Evolutionary conservation across 371 early-diverging fungal genomes (phyloP).

Genomic region (Mucor indicus): DNA sequence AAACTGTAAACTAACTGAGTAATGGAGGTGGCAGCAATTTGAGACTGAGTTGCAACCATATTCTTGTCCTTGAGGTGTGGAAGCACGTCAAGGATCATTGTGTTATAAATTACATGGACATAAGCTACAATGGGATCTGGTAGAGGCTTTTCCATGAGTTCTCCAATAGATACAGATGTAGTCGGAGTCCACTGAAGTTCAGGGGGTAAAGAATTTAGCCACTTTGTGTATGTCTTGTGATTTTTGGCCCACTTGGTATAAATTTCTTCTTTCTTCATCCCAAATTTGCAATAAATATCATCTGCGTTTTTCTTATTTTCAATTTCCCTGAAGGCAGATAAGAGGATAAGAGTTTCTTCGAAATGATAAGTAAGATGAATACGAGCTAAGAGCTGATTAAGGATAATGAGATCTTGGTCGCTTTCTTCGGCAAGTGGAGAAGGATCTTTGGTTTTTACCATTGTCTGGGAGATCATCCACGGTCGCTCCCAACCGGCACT

Average conservation of each 20-base stretch:
- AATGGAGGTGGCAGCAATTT: constrained; percentile 27
- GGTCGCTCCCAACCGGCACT: constrained; percentile 34
- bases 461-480: constrained; percentile 24
- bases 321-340: constrained; percentile 1
- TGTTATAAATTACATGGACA: constrained; percentile 25
- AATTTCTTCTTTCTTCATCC: not conserved
- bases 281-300: not conserved
- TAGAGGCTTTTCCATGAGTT: constrained; percentile 22
- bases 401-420: constrained; percentile 4
- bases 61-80: too few relatives aligned
- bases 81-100: constrained; percentile 15
- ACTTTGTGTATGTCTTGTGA: not conserved
- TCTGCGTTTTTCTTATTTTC: not conserved
- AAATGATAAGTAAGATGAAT: too few relatives aligned
- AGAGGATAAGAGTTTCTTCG: constrained; percentile 3
- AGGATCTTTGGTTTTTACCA: constrained; percentile 9
- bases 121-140: constrained; percentile 21
- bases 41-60: constrained; percentile 18
- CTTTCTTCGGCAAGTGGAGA: constrained; percentile 10
- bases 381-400: not conserved
- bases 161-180: constrained; percentile 11
- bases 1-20: constrained; percentile 31
- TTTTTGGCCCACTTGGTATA: not conserved
- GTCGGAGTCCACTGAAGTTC: constrained; percentile 31
- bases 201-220: constrained; percentile 13